A percentile compares a stretch with the other conserved stretches of the same genome.
These are phyloP conservation scores for Globisporangium yorkense DNA, from an alignment of 352 stramenopile species.

Conservation along the genomic window DNA sequence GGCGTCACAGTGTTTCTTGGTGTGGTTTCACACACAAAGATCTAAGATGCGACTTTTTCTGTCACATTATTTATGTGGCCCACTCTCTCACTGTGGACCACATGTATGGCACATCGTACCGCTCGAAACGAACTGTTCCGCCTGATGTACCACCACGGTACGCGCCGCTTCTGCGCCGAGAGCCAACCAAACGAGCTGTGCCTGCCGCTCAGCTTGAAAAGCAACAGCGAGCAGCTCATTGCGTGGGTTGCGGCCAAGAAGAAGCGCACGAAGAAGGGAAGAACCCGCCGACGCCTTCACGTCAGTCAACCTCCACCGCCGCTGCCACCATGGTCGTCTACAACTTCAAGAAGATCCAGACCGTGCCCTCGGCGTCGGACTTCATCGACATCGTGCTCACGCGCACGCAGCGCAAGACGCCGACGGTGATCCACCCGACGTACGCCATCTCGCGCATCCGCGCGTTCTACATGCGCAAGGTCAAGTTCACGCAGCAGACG, in stretches of 20 bases:
- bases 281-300: constrained; percentile 1
- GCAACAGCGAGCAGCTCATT: constrained; percentile 9
- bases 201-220: constrained; percentile 16
- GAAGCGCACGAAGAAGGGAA: background rate
- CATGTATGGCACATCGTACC: background rate
- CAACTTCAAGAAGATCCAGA: constrained; percentile 99
- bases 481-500: constrained; percentile 99
- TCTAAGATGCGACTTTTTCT: background rate
- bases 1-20: too few species aligned
- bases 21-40: background rate
- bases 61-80: background rate
- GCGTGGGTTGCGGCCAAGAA: constrained; percentile 14
- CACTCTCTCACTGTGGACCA: background rate
- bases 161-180: constrained; percentile 12
- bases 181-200: constrained; percentile 29
- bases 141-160: constrained; percentile 5
- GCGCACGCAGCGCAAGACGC: constrained; percentile 98
- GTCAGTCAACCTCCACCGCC: background rate
- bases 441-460: constrained; percentile 96
- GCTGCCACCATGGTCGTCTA: constrained; percentile 92
- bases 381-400: constrained; percentile 99
- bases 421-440: constrained; percentile 98
- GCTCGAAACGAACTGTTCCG: background rate
- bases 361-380: constrained; percentile 94
- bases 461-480: constrained; percentile 97